Base-by-base conservation (phyloP, 257 asterid species). In the Lycium ferocissimum region DNA sequence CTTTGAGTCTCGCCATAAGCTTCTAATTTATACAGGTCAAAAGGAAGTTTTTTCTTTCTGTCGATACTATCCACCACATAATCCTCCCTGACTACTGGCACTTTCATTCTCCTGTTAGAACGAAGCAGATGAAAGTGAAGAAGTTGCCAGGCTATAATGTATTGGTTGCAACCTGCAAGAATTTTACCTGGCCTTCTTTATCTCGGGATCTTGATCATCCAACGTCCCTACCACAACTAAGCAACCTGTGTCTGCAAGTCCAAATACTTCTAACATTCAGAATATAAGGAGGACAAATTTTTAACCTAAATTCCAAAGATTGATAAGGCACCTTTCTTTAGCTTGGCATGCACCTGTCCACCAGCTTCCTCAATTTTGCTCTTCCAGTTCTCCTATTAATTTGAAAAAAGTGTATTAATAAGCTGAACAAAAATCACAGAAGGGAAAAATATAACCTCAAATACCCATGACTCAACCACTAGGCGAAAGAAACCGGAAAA, bases 41-140 rank as follows among this genome's bases (percentile, higher is more conserved):
- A 94, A 61, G 97, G 98, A 82, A 96, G 98, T 86, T 92, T 95
- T 87, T 93, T 93, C 89, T 92, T 90, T 84, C 89, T 93, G 84
- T 91, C 89, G 75, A 93, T 66, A 89, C 99, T 93, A 71, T 95
- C 97, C 54, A 86, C 92, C 89, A 96, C 85, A 88, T 96, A 96
- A 84, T 94, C 97, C 89, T 93, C 98, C 89, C 95, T 89, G 83
- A 96, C 91, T 75, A 95, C 91, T 59, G 99, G 98, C 83, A 94
- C 57, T 87, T 91, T 96, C 98, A 94, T 93, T 92, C 97, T 94
- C 95, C 98, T 96, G 91, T 83, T 86, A 80, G 83, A 85, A 84
- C 56, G 61, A 47, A 85, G 86, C 54, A 61, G 56, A 53, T 79
- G 33, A 22, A 63, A 80, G 78, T 86, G 33, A 84, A 71, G 71